A percentile compares a stretch with the other conserved stretches of the same genome.
phyloP scores from a whole-genome alignment of 2,329 filamentous ascomycete genomes.

The Cytospora piceicola region DNA sequence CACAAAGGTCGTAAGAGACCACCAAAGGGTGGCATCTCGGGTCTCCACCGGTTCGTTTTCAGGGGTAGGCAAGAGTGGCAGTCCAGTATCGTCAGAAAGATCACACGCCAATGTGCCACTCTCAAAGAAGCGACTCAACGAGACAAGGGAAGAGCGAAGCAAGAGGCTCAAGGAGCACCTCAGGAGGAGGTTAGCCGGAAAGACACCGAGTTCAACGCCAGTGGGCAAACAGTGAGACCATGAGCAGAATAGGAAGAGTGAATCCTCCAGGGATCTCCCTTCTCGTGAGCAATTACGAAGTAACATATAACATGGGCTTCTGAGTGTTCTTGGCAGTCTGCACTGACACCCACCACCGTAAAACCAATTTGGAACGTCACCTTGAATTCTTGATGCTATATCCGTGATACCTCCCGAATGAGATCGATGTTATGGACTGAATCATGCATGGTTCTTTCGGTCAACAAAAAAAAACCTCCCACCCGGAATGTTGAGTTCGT shows the following conservation, averaged over 20 bases:
- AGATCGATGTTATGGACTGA: no score
- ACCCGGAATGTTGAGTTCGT: background rate
- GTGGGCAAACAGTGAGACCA: constrained; percentile 9
- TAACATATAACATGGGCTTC: no score
- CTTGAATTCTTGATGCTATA: no score
- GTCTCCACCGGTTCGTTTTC: background rate
- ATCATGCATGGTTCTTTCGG: background rate
- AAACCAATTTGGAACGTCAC: background rate
- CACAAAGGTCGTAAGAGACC: background rate
- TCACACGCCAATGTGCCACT: constrained; percentile 2
- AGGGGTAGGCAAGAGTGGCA: background rate
- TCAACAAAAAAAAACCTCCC: background rate
- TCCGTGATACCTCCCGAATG: no score
- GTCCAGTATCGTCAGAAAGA: constrained; percentile 14
- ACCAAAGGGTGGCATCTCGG: background rate
- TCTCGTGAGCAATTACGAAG: no score
- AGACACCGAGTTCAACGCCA: constrained; percentile 9
- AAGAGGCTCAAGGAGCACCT: constrained; percentile 13
- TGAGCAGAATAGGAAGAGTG: background rate
- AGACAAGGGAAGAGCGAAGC: constrained; percentile 23
- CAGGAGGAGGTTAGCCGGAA: background rate
- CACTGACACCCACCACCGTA: background rate
- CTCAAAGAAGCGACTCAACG: constrained; percentile 11
- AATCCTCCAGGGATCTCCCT: no score
- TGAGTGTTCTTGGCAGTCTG: background rate